Evolutionary conservation across 768 basidiomycete species (phyloP), one percentile per base, ranked within the genome.

Genomic region (Naematelia encephala): DNA sequence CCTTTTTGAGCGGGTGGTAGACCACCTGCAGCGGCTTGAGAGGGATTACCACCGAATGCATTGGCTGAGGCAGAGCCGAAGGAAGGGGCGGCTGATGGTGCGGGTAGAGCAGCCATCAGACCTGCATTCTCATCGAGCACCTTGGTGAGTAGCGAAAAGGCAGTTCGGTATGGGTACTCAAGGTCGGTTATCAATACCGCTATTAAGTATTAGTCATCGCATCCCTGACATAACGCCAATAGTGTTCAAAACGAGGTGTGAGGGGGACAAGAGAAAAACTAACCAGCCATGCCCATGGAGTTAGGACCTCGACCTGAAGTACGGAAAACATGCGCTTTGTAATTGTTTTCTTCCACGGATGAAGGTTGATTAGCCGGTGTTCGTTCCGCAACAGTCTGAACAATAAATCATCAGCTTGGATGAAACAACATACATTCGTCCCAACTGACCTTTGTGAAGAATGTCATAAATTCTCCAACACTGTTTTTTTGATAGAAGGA

Each of bases 91-190:
- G 68, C 62, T 0, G 68, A 66, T 13, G 67, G 51, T 23, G 72
- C 60, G 0, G 76, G 72, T 1, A 77, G 66, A n/a, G 65, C 57
- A 28, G 60, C 50, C 4, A 93, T 83, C 78, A 90, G 85, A 54
- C 86, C 79, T 8, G 84, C 83, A 76, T 94, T 94, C 55, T 98
- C 96, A 64, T 99, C 96, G 39, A 98, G 82, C 19, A 97, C 74
- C 80, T 94, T 97, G 58, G 89, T 86, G 54, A 99, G 81, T 43
- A 99, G 82, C 16, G 94, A 96, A 81, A 97, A 99, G 1, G 92
- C 94, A 4, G 93, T 90, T 57, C 96, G 86, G 56, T 91, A 89
- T 54, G 94, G 96, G 78, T 99, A 99, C 76, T 98, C 96, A 49
- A 89, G 83, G 79, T 97, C 93, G 19, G 92, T 88, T 68, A 98